Base-by-base conservation (phyloP, 441 rosid genomes). In the Syzygium syzygioides region DNA sequence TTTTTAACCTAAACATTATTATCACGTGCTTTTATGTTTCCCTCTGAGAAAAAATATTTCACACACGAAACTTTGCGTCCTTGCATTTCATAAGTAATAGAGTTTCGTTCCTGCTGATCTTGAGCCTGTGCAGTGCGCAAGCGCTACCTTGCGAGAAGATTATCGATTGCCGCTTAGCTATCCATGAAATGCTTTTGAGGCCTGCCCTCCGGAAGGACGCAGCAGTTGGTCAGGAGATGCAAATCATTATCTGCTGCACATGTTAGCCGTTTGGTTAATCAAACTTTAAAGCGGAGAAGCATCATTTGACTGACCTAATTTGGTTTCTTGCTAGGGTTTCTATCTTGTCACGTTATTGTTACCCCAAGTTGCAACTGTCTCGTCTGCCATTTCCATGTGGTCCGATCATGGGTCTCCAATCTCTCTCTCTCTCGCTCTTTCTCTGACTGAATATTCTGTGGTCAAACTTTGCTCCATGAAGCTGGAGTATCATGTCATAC, bases 11-110 rank as follows among this genome's bases (percentile, higher is more conserved):
- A 17, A 32, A 17, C 66, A 32, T 17, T 10, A 17, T 32, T 66
- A 8, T 34, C 5, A 30, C 17, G 0, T 60, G 0, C 32, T 26
- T 28, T 60, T 28, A 60, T 3, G 18, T 60, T 28, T 6, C n/a
- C 66, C 9, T 60, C 9, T 17, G 6, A 28, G 66, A 28, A 28
- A 60, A 60, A 28, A 0, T 28, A 60, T 60, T 17, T 28, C 1
- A 60, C n/a, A 17, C 76, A 0, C 17, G 6, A 4, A 17, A 66
- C 41, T 66, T 66, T 0, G 8, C 2, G 23, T 17, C 32, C 41
- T 15, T 4, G 76, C 25, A 32, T 66, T 17, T 30, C 9, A 0
- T 0, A 66, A 30, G 0, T 19, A 37, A 23, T 10, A 9, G 0
- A 19, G 79, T 19, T 41, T 68, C 0, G 0, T 19, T 23, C 14